Conservation (phyloP, 306 rosid species). For the Canavalia ensiformis region DNA sequence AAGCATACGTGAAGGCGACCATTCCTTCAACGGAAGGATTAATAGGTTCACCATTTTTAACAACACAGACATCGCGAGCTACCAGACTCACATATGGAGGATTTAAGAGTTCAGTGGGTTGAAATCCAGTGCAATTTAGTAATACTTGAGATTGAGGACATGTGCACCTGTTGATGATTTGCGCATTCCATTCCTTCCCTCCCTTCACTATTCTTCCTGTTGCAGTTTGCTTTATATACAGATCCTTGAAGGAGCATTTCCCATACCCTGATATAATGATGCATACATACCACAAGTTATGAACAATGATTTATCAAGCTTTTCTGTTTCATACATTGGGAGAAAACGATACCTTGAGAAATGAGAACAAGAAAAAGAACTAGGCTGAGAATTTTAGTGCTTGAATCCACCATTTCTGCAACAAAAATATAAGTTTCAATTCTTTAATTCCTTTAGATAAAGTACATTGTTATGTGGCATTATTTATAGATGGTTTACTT, state of each 20-base stretch:
- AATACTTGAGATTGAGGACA: too few relatives aligned
- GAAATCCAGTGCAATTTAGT: too few relatives aligned
- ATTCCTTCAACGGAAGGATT: too few relatives aligned
- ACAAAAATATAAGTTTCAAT: not conserved
- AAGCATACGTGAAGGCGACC: too few relatives aligned
- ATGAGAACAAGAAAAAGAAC: slow-evolving; percentile 20
- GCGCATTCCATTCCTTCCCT: too few relatives aligned
- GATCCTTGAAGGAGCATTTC: slow-evolving; percentile 26
- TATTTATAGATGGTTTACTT: not conserved
- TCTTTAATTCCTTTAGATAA: not conserved
- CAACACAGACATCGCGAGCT: too few relatives aligned
- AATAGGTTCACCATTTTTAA: too few relatives aligned
- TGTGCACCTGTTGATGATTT: too few relatives aligned
- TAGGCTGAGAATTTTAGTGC: not conserved
- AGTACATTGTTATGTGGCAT: not conserved
- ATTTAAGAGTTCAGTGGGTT: too few relatives aligned
- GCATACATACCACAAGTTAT: not conserved
- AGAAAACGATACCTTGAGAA: slow-evolving; percentile 34
- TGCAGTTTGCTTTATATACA: slow-evolving; percentile 36
- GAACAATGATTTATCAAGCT: not conserved
- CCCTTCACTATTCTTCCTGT: too few relatives aligned
- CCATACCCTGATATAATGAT: slow-evolving; percentile 35
- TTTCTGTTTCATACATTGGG: not conserved
- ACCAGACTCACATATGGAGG: too few relatives aligned
- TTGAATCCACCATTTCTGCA: not conserved